Conservation (phyloP, 1,284 basidiomycete genomes). For the Microbotryum scabiosae region DNA sequence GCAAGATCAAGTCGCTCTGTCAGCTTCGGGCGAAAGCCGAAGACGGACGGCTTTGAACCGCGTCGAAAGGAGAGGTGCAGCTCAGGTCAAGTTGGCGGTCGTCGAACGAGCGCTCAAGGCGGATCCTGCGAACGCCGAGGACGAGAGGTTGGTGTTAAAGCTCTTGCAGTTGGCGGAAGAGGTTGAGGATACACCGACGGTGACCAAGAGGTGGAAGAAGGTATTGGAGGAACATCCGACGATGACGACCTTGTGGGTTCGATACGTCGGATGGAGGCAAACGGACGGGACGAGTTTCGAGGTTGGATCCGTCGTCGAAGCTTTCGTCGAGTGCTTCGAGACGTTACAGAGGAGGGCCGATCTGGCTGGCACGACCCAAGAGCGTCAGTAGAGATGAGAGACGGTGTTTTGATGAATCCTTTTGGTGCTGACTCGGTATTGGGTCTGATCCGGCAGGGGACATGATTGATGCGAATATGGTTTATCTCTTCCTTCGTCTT, state of each 20-base stretch:
- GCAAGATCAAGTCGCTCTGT: slow-evolving; percentile 29
- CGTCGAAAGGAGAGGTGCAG: slow-evolving; percentile 45
- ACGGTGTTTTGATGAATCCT: slow-evolving; percentile 46
- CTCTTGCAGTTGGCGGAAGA: slow-evolving; percentile 64
- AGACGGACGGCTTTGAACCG: slow-evolving; percentile 49
- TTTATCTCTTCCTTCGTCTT: slow-evolving; percentile 48
- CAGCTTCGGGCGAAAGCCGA: slow-evolving; percentile 43
- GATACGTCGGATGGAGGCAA: slow-evolving; percentile 31
- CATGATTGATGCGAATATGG: slow-evolving; percentile 52
- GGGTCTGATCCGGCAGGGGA: slow-evolving; percentile 43
- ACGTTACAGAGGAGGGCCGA: slow-evolving; percentile 36
- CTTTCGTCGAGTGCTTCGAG: slow-evolving; percentile 28
- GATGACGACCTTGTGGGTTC: slow-evolving; percentile 28
- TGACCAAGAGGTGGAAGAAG: slow-evolving; percentile 60
- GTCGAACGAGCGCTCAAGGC: slow-evolving; percentile 53
- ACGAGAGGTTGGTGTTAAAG: slow-evolving; percentile 51
- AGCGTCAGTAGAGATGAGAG: slow-evolving; percentile 47
- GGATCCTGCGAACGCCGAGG: slow-evolving; percentile 49
- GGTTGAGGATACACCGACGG: slow-evolving; percentile 43
- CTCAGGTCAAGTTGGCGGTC: slow-evolving; percentile 59
- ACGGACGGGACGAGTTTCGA: slow-evolving; percentile 29
- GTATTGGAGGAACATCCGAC: slow-evolving; percentile 39
- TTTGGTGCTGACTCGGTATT: slow-evolving; percentile 31
- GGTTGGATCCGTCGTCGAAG: slow-evolving; percentile 28
- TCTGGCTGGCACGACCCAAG: slow-evolving; percentile 40